Base-by-base conservation (phyloP, 139 green algal genomes). In the Micractinium conductrix region DNA sequence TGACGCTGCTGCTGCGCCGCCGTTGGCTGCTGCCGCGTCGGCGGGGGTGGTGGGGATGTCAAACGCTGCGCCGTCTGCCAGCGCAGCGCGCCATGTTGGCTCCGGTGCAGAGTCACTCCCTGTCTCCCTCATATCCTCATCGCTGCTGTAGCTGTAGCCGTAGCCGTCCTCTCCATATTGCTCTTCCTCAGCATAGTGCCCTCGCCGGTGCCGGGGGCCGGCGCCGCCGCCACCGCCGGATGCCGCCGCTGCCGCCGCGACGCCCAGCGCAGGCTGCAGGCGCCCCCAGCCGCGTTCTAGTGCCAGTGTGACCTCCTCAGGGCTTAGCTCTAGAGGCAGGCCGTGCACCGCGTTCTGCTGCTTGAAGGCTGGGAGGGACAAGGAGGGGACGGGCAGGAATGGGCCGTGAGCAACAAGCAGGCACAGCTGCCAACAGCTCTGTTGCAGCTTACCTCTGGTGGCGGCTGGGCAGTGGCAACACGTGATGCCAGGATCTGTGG, bases 341-440 rank as follows among this genome's bases (percentile, higher is more conserved):
- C 91, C 91, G n/a, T 75, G 70, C 38, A 93, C 80, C 21, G 78
- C 71, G 43, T 93, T 92, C 68, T 93, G 90, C 78, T 89, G 84
- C 72, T 93, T 92, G 73, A 90, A 93, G 5, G 79, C 90, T 93
- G 90, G n/a, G n/a, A n/a, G n/a, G n/a, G n/a, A n/a, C n/a, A n/a
- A n/a, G n/a, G n/a, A n/a, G n/a, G n/a, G n/a, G n/a, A n/a, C n/a
- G n/a, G n/a, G n/a, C n/a, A n/a, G n/a, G n/a, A n/a, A n/a, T n/a
- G n/a, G n/a, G n/a, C n/a, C n/a, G n/a, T n/a, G n/a, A n/a, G n/a
- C n/a, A n/a, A n/a, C n/a, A n/a, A n/a, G n/a, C n/a, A n/a, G n/a
- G n/a, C n/a, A n/a, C n/a, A n/a, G n/a, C n/a, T n/a, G n/a, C n/a
- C n/a, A n/a, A n/a, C n/a, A n/a, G n/a, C n/a, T n/a, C n/a, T n/a